These are phyloP conservation scores for Trichoderma atroviride DNA, from an alignment of 2,329 filamentous ascomycete species.

Conservation along the genomic window DNA sequence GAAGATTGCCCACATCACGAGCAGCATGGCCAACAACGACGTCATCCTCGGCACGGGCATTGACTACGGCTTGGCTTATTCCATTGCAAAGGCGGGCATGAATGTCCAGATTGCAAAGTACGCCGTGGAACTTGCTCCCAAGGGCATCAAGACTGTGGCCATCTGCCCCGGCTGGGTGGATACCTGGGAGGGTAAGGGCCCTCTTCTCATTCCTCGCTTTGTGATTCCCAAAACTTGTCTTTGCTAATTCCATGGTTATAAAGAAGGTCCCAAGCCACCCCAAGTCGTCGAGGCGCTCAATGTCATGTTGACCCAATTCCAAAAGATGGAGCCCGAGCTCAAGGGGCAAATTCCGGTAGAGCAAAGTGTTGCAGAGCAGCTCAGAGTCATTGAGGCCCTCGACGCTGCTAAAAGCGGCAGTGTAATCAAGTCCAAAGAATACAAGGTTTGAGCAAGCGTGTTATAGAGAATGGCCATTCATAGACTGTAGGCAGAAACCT, in stretches of 20 bases:
- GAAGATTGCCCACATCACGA: slow-evolving; percentile 47
- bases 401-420: slow-evolving; percentile 7
- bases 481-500: background rate
- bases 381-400: slow-evolving; percentile 25
- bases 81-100: slow-evolving; percentile 44
- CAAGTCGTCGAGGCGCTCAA: background rate
- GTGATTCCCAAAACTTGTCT: no score
- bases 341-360: slow-evolving; percentile 20
- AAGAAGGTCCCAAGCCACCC: background rate
- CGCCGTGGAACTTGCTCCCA: slow-evolving; percentile 34
- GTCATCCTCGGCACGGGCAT: slow-evolving; percentile 34
- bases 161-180: slow-evolving; percentile 30
- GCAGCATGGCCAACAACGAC: slow-evolving; percentile 40
- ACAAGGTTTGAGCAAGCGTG: background rate
- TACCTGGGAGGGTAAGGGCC: slow-evolving; percentile 18
- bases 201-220: background rate
- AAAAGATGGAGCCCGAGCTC: background rate
- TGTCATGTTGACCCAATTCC: background rate
- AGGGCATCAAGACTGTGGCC: slow-evolving; percentile 28
- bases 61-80: slow-evolving; percentile 38
- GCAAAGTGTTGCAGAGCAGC: slow-evolving; percentile 20
- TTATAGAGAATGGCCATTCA: background rate
- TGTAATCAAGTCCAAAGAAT: background rate
- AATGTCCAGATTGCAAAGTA: slow-evolving; percentile 48
- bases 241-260: background rate